These are phyloP conservation scores for Yamadazyma ubonensis DNA, from an alignment of 805 yeast genomes.

Conservation along the genomic window DNA sequence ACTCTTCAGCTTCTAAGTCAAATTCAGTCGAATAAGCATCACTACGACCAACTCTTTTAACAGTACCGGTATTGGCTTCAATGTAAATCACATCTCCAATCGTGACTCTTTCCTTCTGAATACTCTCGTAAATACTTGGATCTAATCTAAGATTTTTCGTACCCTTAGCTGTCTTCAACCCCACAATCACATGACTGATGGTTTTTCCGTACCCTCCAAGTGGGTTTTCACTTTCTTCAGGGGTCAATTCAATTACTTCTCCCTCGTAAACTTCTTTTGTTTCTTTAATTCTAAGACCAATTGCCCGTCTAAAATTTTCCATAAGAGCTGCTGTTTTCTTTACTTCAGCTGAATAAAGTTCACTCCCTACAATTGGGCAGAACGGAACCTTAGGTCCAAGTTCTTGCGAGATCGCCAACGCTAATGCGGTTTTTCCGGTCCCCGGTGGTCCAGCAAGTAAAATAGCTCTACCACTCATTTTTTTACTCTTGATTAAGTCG, in stretches of 20 bases:
- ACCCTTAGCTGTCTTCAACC: constrained; percentile 89
- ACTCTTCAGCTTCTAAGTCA: constrained; percentile 97
- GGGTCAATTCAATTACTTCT: constrained; percentile 92
- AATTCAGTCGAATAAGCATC: constrained; percentile 98
- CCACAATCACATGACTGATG: constrained; percentile 89
- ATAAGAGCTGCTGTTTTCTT: constrained; percentile 94
- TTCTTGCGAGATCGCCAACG: constrained; percentile 93
- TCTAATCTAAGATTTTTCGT: constrained; percentile 86
- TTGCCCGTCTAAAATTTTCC: constrained; percentile 96
- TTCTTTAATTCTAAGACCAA: constrained; percentile 93
- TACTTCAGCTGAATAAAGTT: constrained; percentile 91
- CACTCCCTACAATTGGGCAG: constrained; percentile 95
- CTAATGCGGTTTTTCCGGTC: constrained; percentile 97
- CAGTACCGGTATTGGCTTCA: constrained; percentile 97
- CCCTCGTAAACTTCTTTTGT: constrained; percentile 98
- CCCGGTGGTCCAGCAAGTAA: constrained; percentile 97
- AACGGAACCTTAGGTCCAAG: constrained; percentile 97
- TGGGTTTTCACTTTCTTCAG: constrained; percentile 95
- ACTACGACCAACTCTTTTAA: constrained; percentile 95
- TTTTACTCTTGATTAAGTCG: constrained; percentile 87
- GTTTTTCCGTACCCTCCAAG: constrained; percentile 98
- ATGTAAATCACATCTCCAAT: constrained; percentile 97
- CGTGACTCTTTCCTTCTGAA: constrained; percentile 90
- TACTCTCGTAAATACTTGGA: constrained; percentile 89
- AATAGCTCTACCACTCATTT: constrained; percentile 95